Conservation (phyloP, 345 rosid species). For the Moricandia arvensis region DNA sequence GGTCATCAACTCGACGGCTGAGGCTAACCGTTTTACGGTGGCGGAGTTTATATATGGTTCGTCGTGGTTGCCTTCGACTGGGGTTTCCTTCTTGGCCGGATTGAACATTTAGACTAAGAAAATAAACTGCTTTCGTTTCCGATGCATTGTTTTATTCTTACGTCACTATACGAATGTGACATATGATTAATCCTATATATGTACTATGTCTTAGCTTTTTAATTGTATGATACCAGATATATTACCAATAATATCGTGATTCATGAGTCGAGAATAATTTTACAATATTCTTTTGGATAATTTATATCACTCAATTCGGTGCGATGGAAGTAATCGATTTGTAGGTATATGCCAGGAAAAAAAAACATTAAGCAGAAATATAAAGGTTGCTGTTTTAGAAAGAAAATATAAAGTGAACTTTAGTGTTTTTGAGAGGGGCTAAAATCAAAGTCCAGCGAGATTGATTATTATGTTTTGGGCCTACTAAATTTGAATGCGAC, state of each 20-base stretch:
- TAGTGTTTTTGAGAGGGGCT: too few species aligned
- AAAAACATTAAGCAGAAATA: too few species aligned
- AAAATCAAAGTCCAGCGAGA: too few species aligned
- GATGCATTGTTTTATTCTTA: conserved; percentile 38
- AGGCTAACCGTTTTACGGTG: conserved; percentile 81
- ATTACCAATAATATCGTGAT: conserved; percentile 13
- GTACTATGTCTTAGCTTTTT: conserved; percentile 17
- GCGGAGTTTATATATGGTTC: conserved; percentile 82
- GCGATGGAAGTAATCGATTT: not conserved
- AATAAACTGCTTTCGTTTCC: conserved; percentile 17
- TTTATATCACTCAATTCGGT: not conserved
- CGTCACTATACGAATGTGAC: conserved; percentile 24
- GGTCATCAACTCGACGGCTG: conserved; percentile 61
- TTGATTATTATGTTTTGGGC: too few species aligned
- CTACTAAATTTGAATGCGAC: too few species aligned
- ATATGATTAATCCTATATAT: conserved; percentile 29
- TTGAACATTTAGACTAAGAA: conserved; percentile 45
- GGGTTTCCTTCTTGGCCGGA: conserved; percentile 91
- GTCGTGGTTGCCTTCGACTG: conserved; percentile 96
- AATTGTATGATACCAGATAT: not conserved
- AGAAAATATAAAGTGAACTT: too few species aligned
- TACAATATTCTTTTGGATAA: not conserved
- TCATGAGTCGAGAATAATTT: not conserved
- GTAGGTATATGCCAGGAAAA: not conserved
- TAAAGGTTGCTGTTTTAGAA: too few species aligned